Conservation (phyloP, 2,329 filamentous ascomycete species). For the Coniochaeta sp. region DNA sequence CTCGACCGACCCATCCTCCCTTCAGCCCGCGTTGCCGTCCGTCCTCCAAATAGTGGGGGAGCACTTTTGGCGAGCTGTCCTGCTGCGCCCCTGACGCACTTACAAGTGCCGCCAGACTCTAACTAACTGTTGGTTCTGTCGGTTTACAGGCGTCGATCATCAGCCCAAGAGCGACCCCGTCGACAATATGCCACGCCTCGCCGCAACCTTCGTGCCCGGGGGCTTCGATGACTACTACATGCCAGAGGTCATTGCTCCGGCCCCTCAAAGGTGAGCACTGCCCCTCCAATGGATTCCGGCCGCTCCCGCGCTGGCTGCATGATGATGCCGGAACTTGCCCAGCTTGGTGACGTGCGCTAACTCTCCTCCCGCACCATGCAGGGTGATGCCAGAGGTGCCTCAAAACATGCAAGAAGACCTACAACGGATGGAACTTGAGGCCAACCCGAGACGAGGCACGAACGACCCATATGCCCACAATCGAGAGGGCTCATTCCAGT, state of each 20-base stretch:
- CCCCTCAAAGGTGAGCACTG: constrained; percentile 47
- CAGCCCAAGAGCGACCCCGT: not conserved
- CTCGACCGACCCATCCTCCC: not conserved
- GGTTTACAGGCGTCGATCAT: constrained; percentile 5
- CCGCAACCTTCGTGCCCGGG: constrained; percentile 52
- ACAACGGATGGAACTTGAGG: constrained; percentile 81
- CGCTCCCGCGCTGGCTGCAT: not conserved
- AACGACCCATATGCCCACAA: not conserved
- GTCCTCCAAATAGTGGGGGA: constrained; percentile 1
- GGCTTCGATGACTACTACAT: constrained; percentile 54
- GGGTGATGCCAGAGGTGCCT: constrained; percentile 90
- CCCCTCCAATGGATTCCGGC: constrained; percentile 2
- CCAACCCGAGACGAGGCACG: constrained; percentile 27
- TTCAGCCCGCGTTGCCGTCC: not conserved
- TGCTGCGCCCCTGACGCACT: not conserved
- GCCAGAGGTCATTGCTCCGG: constrained; percentile 51
- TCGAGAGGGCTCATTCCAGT: constrained; percentile 32
- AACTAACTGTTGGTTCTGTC: not conserved
- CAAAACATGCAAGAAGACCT: constrained; percentile 95
- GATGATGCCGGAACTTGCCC: not conserved
- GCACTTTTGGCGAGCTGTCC: not conserved
- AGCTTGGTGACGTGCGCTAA: not conserved
- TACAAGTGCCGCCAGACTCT: not conserved
- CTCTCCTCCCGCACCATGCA: constrained; percentile 27
- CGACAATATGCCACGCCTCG: constrained; percentile 21